These are phyloP conservation scores for rapeseed (Brassica napus) DNA, from an alignment of 345 rosid genomes.

Conservation along the genomic window Da-Ae NC_063452.1:54024001-54024500, in stretches of 20 bases:
- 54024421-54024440: conserved; percentile 89
- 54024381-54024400: conserved; percentile 75
- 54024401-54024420: conserved; percentile 71
- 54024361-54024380: conserved; percentile 73
- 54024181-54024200: conserved; percentile 62
- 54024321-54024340: conserved; percentile 63
- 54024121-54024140: conserved; percentile 62
- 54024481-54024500: conserved; percentile 48
- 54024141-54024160: conserved; percentile 80
- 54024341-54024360: conserved; percentile 92
- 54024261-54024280: conserved; percentile 48
- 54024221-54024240: conserved; percentile 91
- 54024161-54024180: conserved; percentile 63
- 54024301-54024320: conserved; percentile 51
- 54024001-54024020: conserved; percentile 68
- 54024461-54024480: conserved; percentile 88
- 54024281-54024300: conserved; percentile 59
- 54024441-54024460: conserved; percentile 76
- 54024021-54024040: conserved; percentile 73
- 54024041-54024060: conserved; percentile 79
- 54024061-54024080: conserved; percentile 67
- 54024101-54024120: conserved; percentile 84
- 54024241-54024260: conserved; percentile 70
- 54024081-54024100: conserved; percentile 78
- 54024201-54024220: conserved; percentile 51